phyloP scores from a whole-genome alignment of 345 rosid genomes.

The Garcia nutans region DNA sequence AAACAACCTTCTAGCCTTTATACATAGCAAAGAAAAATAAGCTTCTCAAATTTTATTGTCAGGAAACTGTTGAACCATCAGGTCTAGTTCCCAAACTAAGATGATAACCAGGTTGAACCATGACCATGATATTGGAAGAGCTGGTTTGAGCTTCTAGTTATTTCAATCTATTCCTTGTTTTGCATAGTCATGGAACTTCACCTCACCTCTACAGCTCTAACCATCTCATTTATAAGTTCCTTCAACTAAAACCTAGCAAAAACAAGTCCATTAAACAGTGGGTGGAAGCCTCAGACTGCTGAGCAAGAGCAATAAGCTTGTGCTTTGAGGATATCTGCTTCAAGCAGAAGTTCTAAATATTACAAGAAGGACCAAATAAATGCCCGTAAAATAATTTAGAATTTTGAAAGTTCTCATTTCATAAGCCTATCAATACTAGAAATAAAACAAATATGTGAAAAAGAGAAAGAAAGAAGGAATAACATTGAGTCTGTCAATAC shows the following conservation, averaged over 20 bases:
- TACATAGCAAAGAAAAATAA: not conserved
- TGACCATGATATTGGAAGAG: not conserved
- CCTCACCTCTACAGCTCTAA: not conserved
- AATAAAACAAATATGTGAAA: not conserved
- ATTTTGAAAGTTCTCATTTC: not conserved
- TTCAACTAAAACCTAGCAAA: not conserved
- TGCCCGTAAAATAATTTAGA: not conserved
- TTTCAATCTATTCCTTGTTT: not conserved
- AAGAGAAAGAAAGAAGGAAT: not conserved
- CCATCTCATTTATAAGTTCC: not conserved
- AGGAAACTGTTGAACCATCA: not conserved
- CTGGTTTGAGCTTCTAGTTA: not conserved
- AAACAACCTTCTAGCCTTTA: not conserved
- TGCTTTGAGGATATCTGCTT: not conserved
- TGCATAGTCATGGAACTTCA: not conserved
- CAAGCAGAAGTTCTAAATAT: not conserved
- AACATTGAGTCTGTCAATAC: not conserved
- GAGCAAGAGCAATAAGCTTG: not conserved
- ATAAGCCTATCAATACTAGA: not conserved
- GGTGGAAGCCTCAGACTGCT: not conserved
- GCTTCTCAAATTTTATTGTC: conserved; percentile 8
- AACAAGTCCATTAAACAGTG: not conserved
- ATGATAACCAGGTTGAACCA: not conserved
- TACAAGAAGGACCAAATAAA: not conserved
- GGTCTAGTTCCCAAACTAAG: not conserved